Evolutionary conservation across 2,329 filamentous ascomycete species (phyloP), one percentile per base, ranked within the genome.

Genomic region (Neoarthrinium moseri): DNA sequence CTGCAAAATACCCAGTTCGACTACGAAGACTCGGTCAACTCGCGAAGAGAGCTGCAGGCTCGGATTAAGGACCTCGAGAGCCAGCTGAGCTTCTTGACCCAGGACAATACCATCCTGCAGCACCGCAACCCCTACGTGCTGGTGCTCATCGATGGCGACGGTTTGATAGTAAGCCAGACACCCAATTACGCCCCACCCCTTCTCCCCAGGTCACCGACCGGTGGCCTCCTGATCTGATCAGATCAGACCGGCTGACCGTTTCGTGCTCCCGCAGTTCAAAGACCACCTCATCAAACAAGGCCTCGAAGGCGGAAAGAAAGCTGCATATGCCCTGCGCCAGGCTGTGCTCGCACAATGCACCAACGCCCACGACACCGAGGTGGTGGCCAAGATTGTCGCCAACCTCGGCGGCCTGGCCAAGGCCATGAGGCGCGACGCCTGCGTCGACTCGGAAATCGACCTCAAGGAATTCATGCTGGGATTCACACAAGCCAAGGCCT

Each of bases 121-220:
- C 73, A 70, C 48, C 70, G 66, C 40, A 83, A 83, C 61, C 71
- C 76, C 32, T 86, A 86, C 60, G 69, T 84, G 56, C 63, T 80
- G 52, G 72, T 83, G 30, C 59, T 84, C 53, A 76, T 86, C 54
- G 83, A 86, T 59, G 83, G 81, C 29, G 77, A 86, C 60, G 78
- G 80, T 35, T 70, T 84, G 48, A 67, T 84, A 61, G 81, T 84
- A 58, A 61, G 71, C 43, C 46, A n/a, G n/a, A n/a, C n/a, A n/a
- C n/a, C n/a, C n/a, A n/a, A n/a, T n/a, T n/a, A n/a, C n/a, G n/a
- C n/a, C n/a, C n/a, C n/a, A n/a, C n/a, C n/a, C n/a, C n/a, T n/a
- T n/a, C n/a, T n/a, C n/a, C n/a, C n/a, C n/a, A n/a, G n/a, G n/a
- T n/a, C n/a, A n/a, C n/a, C n/a, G n/a, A n/a, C n/a, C n/a, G n/a